Evolutionary conservation across 306 rosid genomes (phyloP).

Genomic region (Trichosanthes cucumerina): DNA sequence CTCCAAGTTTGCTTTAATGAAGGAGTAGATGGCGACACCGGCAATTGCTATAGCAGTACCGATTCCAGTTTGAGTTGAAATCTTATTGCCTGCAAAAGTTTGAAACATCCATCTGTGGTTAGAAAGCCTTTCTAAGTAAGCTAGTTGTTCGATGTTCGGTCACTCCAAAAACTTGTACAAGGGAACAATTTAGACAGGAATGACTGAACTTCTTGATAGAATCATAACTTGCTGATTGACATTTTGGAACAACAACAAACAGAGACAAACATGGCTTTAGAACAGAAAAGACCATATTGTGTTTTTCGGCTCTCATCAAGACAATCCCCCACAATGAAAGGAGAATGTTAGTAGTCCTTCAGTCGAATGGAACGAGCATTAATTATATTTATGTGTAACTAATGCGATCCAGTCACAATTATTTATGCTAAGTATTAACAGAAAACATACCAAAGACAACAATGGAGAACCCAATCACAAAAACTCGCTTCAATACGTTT

Average conservation of each 20-base stretch:
- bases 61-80: slow-evolving; percentile 66
- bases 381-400: not conserved
- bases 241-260: not conserved
- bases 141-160: not conserved
- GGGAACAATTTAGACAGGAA: not conserved
- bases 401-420: not conserved
- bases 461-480: slow-evolving; percentile 72
- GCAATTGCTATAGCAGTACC: slow-evolving; percentile 68
- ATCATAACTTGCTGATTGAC: not conserved
- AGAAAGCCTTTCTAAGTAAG: not conserved
- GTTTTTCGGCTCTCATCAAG: not conserved
- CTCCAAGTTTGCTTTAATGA: slow-evolving; percentile 63
- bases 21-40: slow-evolving; percentile 67
- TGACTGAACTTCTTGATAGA: not conserved
- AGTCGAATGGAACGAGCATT: not conserved
- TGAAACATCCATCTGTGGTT: not conserved
- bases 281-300: not conserved
- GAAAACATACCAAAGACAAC: slow-evolving; percentile 48
- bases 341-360: too few relatives aligned
- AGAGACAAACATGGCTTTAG: not conserved
- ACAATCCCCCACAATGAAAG: not conserved
- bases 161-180: not conserved
- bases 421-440: not conserved
- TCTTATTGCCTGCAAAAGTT: slow-evolving; percentile 43
- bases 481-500: slow-evolving; percentile 71